Percentiles rank a stretch among this genome's conserved stretches.
phyloP scores from a whole-genome alignment of 139 green algal species.

The Closterium sp. region DNA sequence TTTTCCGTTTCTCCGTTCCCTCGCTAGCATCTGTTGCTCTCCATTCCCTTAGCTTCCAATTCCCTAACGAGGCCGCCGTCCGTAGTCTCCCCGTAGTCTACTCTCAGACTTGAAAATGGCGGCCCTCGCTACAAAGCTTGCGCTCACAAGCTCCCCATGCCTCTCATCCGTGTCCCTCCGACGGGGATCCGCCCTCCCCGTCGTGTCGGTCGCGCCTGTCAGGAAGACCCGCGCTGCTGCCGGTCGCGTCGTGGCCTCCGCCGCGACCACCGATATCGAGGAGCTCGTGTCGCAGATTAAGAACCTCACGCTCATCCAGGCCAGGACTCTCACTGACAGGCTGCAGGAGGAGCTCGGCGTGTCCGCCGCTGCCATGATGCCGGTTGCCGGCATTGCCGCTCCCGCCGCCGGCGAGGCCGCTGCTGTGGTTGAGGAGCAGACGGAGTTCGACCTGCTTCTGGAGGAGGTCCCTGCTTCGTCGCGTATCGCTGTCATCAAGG shows the following conservation, averaged over 20 bases:
- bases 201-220: neutral
- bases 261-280: constrained; percentile 10
- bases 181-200: neutral
- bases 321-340: constrained; percentile 24
- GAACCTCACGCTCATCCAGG: constrained; percentile 22
- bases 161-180: neutral
- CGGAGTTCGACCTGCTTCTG: constrained; percentile 42
- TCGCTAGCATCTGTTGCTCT: neutral
- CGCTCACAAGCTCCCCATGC: neutral
- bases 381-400: neutral
- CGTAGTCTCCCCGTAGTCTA: neutral
- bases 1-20: neutral
- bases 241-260: neutral
- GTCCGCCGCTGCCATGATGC: constrained; percentile 15
- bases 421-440: constrained; percentile 38
- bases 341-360: constrained; percentile 38
- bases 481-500: constrained; percentile 45
- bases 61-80: neutral
- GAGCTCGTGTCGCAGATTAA: constrained; percentile 20
- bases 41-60: neutral
- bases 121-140: neutral
- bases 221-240: neutral
- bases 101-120: neutral
- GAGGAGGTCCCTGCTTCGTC: constrained; percentile 28
- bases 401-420: constrained; percentile 4